Evolutionary conservation across 1,284 basidiomycete genomes (phyloP), one percentile per base, ranked within the genome.

Genomic region (Anthracocystis walkeri): DNA sequence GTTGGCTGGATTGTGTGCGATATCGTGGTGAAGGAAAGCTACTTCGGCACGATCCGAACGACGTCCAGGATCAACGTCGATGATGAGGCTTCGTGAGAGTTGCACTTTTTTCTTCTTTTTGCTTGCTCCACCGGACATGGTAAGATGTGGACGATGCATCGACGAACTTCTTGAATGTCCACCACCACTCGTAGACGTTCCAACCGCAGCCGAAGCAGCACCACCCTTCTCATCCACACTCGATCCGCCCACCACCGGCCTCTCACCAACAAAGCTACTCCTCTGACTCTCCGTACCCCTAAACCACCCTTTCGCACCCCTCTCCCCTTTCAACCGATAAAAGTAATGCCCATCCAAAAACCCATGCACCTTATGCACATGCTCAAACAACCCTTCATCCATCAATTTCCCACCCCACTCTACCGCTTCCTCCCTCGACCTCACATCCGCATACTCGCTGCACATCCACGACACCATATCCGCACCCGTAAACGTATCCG

Each of bases 261-360:
- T 48, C 65, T 71, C 20, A 64, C 67, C 45, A 50, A 38, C 60
- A 52, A 72, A 70, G 27, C 61, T 66, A 3, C 65, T 64, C 16
- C 65, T 40, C 45, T 65, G 68, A 53, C 75, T 73, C 14, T 69
- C 75, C 10, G 53, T 59, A 1, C 66, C 74, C 7, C 77, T 48
- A 54, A 73, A 76, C 75, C 75, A 77, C 2, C 55, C 55, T 18
- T 70, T 70, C n/a, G 49, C 41, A n/a, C n/a, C n/a, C 3, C 56
- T 55, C 42, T 77, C 75, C 33, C 69, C 63, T 49, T 44, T 68
- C 31, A 81, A 59, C 46, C 79, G 56, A 58, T 81, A 81, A 49
- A 85, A 85, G 74, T 83, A 83, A 42, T 85, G 82, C 1, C 84
- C 84, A 42, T 85, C 84, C 38, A 83, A 46, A 62, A 85, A 84